A percentile compares a stretch with the other conserved stretches of the same genome.
phyloP scores from a whole-genome alignment of 2,329 filamentous ascomycete species.

The Beauveria sp. region DNA sequence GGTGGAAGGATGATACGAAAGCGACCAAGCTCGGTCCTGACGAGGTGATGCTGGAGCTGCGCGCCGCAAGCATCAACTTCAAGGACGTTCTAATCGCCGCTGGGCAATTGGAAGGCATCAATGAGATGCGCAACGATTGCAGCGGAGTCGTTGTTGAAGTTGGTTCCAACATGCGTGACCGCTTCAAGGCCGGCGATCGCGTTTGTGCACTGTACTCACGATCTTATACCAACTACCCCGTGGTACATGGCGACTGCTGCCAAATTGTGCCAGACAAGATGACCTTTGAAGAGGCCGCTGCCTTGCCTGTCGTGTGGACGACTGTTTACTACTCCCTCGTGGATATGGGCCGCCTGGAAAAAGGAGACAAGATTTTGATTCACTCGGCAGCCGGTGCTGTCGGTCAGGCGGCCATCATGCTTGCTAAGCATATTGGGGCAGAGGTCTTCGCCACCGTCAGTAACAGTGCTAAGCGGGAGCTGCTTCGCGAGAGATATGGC shows the following conservation, averaged over 20 bases:
- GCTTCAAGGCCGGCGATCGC: conserved; percentile 21
- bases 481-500: conserved; percentile 19
- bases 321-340: conserved; percentile 12
- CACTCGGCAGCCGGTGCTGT: conserved; percentile 25
- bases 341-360: conserved; percentile 20
- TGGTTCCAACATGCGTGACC: conserved; percentile 19
- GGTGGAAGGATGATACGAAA: conserved; percentile 14
- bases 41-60: conserved; percentile 13
- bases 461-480: conserved; percentile 21
- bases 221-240: conserved; percentile 13
- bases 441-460: conserved; percentile 23
- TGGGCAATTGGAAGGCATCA: conserved; percentile 23
- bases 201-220: conserved; percentile 14
- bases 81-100: conserved; percentile 28
- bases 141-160: conserved; percentile 25
- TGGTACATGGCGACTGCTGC: conserved; percentile 13
- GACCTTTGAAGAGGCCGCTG: conserved; percentile 12
- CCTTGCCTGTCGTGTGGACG: conserved; percentile 15
- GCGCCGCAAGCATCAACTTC: conserved; percentile 25
- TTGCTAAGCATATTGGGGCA: conserved; percentile 20
- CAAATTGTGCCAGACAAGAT: conserved; percentile 10
- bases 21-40: conserved; percentile 13
- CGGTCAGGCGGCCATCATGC: conserved; percentile 24
- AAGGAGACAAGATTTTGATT: conserved; percentile 26
- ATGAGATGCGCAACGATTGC: conserved; percentile 25